Evolutionary conservation across 768 basidiomycete species (phyloP).

Genomic region (Boletus huronensis): DNA sequence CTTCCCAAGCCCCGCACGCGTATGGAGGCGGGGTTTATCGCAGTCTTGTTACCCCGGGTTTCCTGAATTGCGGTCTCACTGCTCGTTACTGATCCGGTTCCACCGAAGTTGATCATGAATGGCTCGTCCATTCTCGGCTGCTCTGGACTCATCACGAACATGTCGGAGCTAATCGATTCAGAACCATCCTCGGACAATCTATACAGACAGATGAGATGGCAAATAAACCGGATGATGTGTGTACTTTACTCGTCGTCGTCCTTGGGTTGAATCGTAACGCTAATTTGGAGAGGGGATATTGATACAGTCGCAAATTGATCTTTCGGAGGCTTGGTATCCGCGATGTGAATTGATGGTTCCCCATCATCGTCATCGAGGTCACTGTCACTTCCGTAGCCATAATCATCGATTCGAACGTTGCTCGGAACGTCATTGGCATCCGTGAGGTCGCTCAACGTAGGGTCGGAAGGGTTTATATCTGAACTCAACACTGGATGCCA

Average conservation of each 20-base stretch:
- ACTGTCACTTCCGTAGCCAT: conserved; percentile 17
- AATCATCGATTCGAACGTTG: conserved; percentile 9
- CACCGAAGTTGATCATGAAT: background rate
- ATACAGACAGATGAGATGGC: background rate
- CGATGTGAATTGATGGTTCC: background rate
- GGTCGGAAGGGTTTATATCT: conserved; percentile 3
- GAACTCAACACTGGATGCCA: conserved; percentile 11
- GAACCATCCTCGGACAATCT: conserved; percentile 15
- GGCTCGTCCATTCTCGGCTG: conserved; percentile 1
- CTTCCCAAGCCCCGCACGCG: background rate
- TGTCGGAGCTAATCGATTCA: conserved; percentile 15
- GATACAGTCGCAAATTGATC: background rate
- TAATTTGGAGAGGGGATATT: background rate
- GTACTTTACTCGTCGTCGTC: conserved; percentile 7
- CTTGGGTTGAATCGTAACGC: background rate
- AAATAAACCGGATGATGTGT: background rate
- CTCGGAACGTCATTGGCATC: conserved; percentile 6
- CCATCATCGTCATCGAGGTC: conserved; percentile 33
- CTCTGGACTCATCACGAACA: conserved; percentile 16
- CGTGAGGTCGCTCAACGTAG: conserved; percentile 12
- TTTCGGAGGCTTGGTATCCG: background rate
- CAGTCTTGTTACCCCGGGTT: background rate
- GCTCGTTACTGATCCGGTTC: background rate
- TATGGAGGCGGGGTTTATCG: background rate
- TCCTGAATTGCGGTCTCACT: background rate